phyloP scores from a whole-genome alignment of 805 yeast genomes.

The Saccharomycopsis microspora region DNA sequence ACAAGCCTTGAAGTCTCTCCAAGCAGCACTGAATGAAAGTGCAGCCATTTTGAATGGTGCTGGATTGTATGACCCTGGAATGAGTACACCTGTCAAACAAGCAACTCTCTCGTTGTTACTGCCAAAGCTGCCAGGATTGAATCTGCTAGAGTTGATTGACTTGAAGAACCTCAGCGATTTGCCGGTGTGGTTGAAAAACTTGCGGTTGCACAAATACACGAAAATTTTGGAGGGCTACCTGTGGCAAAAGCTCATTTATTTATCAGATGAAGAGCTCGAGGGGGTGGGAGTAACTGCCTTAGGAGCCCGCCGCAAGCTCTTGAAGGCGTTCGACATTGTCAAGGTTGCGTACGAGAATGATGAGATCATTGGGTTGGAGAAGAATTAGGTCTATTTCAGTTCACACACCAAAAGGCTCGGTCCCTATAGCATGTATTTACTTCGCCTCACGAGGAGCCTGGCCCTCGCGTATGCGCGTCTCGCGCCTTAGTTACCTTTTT shows the following conservation, averaged over 20 bases:
- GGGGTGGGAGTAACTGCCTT: conserved; percentile 81
- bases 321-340: conserved; percentile 85
- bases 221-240: conserved; percentile 60
- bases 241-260: conserved; percentile 71
- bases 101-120: conserved; percentile 12
- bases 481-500: no score
- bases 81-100: conserved; percentile 13
- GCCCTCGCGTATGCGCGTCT: no score
- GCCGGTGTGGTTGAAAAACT: conserved; percentile 84
- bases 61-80: conserved; percentile 15
- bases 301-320: conserved; percentile 89
- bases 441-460: no score
- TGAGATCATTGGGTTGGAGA: conserved; percentile 8
- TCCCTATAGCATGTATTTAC: no score
- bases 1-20: conserved; percentile 13
- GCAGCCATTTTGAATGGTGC: conserved; percentile 5
- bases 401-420: no score
- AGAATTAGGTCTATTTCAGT: background rate
- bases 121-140: conserved; percentile 33
- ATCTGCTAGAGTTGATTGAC: conserved; percentile 40
- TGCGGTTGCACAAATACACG: conserved; percentile 90
- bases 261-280: conserved; percentile 60
- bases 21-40: conserved; percentile 2
- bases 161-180: conserved; percentile 56
- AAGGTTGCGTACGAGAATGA: conserved; percentile 40